Percentiles rank a stretch among this genome's conserved stretches.
Evolutionary conservation across 1,284 basidiomycete species (phyloP).

Genomic region (Microbotryomycetes sp.): DNA sequence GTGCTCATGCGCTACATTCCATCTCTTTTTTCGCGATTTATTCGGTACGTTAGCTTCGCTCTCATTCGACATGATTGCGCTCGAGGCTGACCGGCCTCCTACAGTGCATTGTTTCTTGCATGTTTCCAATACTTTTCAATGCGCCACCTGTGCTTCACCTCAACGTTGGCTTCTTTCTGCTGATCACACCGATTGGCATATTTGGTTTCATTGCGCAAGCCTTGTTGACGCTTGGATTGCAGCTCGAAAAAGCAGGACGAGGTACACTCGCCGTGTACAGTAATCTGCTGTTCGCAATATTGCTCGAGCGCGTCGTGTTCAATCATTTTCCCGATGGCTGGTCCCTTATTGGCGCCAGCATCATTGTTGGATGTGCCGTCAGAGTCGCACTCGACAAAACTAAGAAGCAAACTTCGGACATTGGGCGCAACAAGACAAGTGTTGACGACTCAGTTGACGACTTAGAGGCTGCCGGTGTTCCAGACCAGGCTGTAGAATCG

Average conservation of each 20-base stretch:
- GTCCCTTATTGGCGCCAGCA: conserved; percentile 30
- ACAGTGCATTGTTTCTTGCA: conserved; percentile 17
- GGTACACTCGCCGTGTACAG: conserved; percentile 28
- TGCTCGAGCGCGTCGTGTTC: conserved; percentile 34
- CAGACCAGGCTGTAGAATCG: neutral
- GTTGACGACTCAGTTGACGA: neutral
- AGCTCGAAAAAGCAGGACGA: conserved; percentile 25
- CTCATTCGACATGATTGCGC: too few relatives aligned
- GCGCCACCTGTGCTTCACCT: conserved; percentile 29
- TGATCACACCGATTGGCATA: conserved; percentile 32
- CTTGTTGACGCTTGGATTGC: conserved; percentile 28
- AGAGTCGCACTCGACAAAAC: conserved; percentile 30
- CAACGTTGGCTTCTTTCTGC: conserved; percentile 23
- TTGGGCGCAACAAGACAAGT: neutral
- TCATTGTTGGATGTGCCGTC: conserved; percentile 35
- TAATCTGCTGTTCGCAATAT: conserved; percentile 29
- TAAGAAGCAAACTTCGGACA: neutral
- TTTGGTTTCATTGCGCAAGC: conserved; percentile 35
- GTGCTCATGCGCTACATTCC: conserved; percentile 36
- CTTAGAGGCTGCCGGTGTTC: neutral
- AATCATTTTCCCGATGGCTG: conserved; percentile 30
- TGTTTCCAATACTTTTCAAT: conserved; percentile 30
- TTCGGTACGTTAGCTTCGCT: conserved; percentile 5
- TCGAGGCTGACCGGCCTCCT: neutral
- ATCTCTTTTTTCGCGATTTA: conserved; percentile 35